Base-by-base conservation (phyloP, 495 filamentous ascomycete genomes). In the Hypoxylon lenormandii region DNA sequence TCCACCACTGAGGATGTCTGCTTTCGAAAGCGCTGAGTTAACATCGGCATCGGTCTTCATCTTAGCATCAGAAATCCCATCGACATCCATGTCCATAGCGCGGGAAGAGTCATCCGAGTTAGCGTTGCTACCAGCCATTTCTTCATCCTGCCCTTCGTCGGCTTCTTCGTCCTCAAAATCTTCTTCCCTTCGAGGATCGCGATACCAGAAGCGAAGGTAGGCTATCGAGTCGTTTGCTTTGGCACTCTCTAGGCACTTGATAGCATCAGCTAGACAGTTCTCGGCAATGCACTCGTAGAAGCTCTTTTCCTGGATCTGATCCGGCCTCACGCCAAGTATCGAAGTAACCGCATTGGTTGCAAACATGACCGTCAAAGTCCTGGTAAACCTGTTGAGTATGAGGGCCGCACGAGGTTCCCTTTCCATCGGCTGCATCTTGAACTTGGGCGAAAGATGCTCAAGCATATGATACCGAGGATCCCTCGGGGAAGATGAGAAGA, bases 181-280 rank as follows among this genome's bases (percentile, higher is more conserved):
- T 8, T 82, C 80, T 23, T 76, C 70, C 56, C 71, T 67, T 56
- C 84, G 82, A 23, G 92, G 92, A 76, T 96, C 90, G 33, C 91
- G 85, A 75, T 89, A 94, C 84, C 87, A 92, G 73, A 97, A 97
- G n/a, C 93, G 90, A 52, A 97, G 82, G 70, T 97, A 97, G 12
- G 93, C 92, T 69, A 97, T 96, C 11, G 93, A 96, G 67, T 96
- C 92, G 69, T 97, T 96, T n/a, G 88, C 89, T 74, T 97, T 96
- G 5, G 93, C 93, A 67, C 88, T 89, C 74, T 96, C 92, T 43
- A 97, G 77, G 67, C 89, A 92, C 60, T 87, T 84, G 11, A 93
- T 85, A 12, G 91, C 92, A 68, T 93, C 90, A 12, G 83, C 79
- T 19, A 94, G 77, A 66, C 91, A 94, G 58, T 91, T 89, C 65